These are phyloP conservation scores for Stagonosporopsis chrysanthemi DNA, from an alignment of 2,329 filamentous ascomycete genomes.

Conservation along the genomic window DNA sequence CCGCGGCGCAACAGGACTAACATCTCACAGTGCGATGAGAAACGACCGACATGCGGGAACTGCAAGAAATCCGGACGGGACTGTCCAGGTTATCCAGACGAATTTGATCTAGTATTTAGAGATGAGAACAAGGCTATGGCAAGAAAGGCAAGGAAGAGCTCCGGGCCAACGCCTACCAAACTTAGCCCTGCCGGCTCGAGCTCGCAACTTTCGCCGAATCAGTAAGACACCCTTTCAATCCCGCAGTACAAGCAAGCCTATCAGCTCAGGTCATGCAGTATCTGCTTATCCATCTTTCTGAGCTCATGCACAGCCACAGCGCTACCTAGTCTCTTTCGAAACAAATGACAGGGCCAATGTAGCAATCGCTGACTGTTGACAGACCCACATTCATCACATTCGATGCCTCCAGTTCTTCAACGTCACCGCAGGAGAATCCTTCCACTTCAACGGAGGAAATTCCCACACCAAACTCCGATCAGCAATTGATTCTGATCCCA, in stretches of 20 bases:
- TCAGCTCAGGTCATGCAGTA: background rate
- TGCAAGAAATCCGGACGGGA: slow-evolving; percentile 43
- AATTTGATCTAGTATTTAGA: slow-evolving; percentile 75
- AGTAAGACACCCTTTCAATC: slow-evolving; percentile 28
- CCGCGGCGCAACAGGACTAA: slow-evolving; percentile 11
- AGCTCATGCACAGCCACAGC: background rate
- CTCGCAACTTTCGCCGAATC: slow-evolving; percentile 42
- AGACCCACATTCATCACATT: slow-evolving; percentile 9
- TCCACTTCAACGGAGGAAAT: background rate
- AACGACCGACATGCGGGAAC: slow-evolving; percentile 46
- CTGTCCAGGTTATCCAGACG: slow-evolving; percentile 59
- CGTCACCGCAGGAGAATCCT: slow-evolving; percentile 1
- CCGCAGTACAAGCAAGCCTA: background rate
- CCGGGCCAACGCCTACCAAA: slow-evolving; percentile 27
- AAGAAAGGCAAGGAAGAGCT: slow-evolving; percentile 63
- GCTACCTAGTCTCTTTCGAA: background rate
- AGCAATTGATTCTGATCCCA: slow-evolving; percentile 33
- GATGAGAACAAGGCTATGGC: slow-evolving; percentile 75
- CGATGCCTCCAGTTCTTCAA: slow-evolving; percentile 1
- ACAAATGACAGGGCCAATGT: background rate
- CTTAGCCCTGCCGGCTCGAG: slow-evolving; percentile 27
- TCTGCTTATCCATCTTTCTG: background rate
- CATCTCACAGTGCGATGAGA: slow-evolving; percentile 44
- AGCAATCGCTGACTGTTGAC: background rate
- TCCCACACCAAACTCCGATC: slow-evolving; percentile 8